Conservation (phyloP, 2,329 filamentous ascomycete species). For the Dactylonectria estremocensis region DNA sequence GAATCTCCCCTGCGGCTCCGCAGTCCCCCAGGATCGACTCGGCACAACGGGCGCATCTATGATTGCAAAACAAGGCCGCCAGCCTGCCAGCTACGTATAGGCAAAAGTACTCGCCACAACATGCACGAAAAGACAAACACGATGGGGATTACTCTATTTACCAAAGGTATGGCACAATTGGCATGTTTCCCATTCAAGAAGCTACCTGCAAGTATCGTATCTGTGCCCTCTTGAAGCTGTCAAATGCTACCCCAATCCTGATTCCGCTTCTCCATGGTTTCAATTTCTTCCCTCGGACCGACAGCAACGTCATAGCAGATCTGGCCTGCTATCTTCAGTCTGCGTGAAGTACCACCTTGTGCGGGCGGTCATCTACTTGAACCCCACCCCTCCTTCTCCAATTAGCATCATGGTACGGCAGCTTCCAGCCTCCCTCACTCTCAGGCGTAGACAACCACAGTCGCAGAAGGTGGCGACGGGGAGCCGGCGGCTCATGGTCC, state of each 20-base stretch:
- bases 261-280: slow-evolving; percentile 1
- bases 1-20: slow-evolving; percentile 1
- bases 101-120: slow-evolving; percentile 1
- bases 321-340: slow-evolving; percentile 15
- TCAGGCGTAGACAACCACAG: slow-evolving; percentile 87
- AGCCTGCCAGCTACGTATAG: not conserved
- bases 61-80: slow-evolving; percentile 2
- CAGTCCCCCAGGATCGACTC: not conserved
- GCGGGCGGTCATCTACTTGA: slow-evolving; percentile 68
- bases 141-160: slow-evolving; percentile 1
- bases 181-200: not conserved
- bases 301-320: slow-evolving; percentile 3
- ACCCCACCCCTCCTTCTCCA: slow-evolving; percentile 90
- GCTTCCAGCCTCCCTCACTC: slow-evolving; percentile 84
- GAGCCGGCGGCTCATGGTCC: slow-evolving; percentile 72
- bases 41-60: slow-evolving; percentile 5
- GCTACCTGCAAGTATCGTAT: slow-evolving; percentile 4
- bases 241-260: slow-evolving; percentile 2
- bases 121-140: not conserved
- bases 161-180: not conserved
- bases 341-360: slow-evolving; percentile 29
- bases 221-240: slow-evolving; percentile 3
- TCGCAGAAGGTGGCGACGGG: slow-evolving; percentile 84
- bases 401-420: slow-evolving; percentile 83
- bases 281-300: not conserved